Base-by-base conservation (phyloP, 2,329 filamentous ascomycete genomes). In the Fusarium sp. region DNA sequence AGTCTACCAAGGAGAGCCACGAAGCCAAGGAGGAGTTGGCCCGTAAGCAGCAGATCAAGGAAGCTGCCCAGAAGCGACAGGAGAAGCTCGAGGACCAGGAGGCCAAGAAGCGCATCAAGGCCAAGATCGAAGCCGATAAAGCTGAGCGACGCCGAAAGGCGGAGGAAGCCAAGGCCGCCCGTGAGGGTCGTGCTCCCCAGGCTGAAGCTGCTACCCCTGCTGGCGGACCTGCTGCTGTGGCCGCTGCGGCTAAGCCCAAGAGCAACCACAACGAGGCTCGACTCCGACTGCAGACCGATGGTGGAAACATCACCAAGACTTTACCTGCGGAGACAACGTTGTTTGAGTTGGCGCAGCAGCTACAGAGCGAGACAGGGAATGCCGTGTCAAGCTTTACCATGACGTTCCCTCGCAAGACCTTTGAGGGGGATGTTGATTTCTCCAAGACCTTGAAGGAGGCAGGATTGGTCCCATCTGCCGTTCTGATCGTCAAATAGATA, bases 61-160 rank as follows among this genome's bases (percentile, higher is more conserved):
- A 97, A 72, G 94, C 93, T 0, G 90, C 90, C 52, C 88, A 89
- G 74, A 97, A 97, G 83, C 90, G 90, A 55, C 88, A 90, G 74
- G 96, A 99, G 82, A 97, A 97, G 83, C 82, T 87, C 41, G 93
- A 91, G 17, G 96, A 98, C 53, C 79, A 91, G 10, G 93, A 93
- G 43, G 95, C 93, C 13, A 96, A 95, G 84, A 92, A 91, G 79
- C 89, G 92, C 35, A 95, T 97, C 78, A 91, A 94, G 81, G 94
- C 93, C 57, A 94, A 94, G 85, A 97, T 99, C 68, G 94, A 96
- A 72, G 94, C 92, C 15, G 94, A 98, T 82, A 97, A 96, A 83
- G 92, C 93, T 72, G 94, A 95, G 74, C 89, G 96, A 54, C 90
- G 92, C 68, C 86, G 91, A 68, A 97, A 96, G 78, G 90, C 93